Evolutionary conservation across 306 rosid genomes (phyloP), one percentile per base, ranked within the genome.

Genomic region (Rubus parviflorus): DNA sequence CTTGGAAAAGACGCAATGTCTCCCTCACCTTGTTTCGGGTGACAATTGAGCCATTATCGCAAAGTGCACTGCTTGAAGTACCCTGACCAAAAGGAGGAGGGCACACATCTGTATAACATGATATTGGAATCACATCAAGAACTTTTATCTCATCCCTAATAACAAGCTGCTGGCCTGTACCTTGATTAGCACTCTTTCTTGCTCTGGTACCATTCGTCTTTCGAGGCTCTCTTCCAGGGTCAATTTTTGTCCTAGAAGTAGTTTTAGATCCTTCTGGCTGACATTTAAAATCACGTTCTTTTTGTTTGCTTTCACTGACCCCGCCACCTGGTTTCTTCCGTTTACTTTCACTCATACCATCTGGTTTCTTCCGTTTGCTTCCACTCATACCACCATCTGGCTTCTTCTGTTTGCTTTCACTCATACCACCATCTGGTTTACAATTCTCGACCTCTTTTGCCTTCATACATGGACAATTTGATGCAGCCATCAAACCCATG

Each of bases 1-100:
- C 95, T 83, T 90, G 97, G 78, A 88, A 94, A 25, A 88, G 82
- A 43, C 95, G 93, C 84, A 92, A 77, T 47, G 89, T 79, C 86
- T 92, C 90, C 85, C 91, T 89, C 79, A 94, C 98, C 79, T 78
- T 86, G 72, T 73, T 75, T 23, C 95, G 88, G 48, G 86, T 84
- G 79, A 79, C 86, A 81, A 17, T 80, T 57, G 86, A 63, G 56
- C 86, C 90, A 49, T 23, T 76, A 9, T 54, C 86, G 17, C 77
- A 75, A 63, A 22, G 61, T 30, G 68, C 69, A 54, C 85, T 79
- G 64, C 64, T 83, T 43, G n/a, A 74, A 83, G 71, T 70, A 61
- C 73, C 58, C 66, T 35, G 82, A 83, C 82, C 56, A 68, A 85
- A 35, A 71, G 97, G 97, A 80, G 88, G 83, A 72, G 85, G 74